Conservation (phyloP, 305 asterid species). For the Vinca major region DNA sequence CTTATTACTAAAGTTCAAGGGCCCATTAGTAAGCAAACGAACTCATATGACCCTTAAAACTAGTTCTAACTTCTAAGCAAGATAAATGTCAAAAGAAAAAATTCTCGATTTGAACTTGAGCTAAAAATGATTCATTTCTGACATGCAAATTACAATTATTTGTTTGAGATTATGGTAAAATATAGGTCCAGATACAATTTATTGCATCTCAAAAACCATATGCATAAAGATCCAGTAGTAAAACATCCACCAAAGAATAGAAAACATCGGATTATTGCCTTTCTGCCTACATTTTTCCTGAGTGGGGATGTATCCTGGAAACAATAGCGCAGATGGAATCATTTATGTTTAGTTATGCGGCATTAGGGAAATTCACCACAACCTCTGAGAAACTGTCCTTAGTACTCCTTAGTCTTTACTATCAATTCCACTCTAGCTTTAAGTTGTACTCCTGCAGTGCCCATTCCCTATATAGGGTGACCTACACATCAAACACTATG, state of each 20-base stretch:
- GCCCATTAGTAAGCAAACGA: neutral
- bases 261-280: neutral
- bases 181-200: neutral
- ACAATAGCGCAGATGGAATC: neutral
- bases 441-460: neutral
- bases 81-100: neutral
- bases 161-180: neutral
- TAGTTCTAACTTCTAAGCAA: neutral
- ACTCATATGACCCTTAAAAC: slow-evolving; percentile 1
- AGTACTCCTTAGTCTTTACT: neutral
- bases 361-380: neutral
- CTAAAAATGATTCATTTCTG: neutral
- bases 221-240: neutral
- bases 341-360: neutral
- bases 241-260: neutral
- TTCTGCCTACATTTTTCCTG: neutral
- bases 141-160: neutral
- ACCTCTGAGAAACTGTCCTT: neutral
- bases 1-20: neutral
- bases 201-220: neutral
- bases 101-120: neutral
- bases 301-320: neutral
- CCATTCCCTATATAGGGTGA: neutral
- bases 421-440: too few relatives aligned
- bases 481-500: neutral